Conservation (phyloP, 73 alveolate species). For the Paramecium tetraurelia region DNA sequence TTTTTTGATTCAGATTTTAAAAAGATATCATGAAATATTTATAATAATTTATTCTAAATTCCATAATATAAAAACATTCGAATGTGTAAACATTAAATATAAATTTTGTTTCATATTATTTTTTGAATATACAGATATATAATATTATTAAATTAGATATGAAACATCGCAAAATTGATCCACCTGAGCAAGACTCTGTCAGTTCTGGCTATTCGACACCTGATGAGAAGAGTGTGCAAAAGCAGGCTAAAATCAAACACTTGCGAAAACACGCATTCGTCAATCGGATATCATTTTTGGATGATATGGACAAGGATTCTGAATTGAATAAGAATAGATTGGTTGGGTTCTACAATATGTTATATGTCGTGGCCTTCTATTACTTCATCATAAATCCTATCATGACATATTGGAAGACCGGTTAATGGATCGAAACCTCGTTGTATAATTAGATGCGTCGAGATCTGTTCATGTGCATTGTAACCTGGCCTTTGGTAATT, state of each 20-base stretch:
- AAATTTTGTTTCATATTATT: background rate
- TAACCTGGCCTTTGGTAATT: constrained; percentile 58
- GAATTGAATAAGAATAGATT: constrained; percentile 50
- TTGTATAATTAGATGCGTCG: constrained; percentile 7
- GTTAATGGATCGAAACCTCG: constrained; percentile 37
- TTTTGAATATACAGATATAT: background rate
- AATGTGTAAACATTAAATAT: background rate
- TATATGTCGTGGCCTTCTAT: constrained; percentile 30
- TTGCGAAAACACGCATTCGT: background rate
- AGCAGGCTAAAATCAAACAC: constrained; percentile 17
- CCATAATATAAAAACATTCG: background rate
- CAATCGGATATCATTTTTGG: constrained; percentile 43
- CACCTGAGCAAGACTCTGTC: background rate
- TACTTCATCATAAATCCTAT: constrained; percentile 46
- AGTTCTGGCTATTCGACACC: constrained; percentile 45
- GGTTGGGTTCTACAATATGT: constrained; percentile 58
- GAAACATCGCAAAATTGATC: background rate
- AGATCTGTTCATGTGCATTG: constrained; percentile 50
- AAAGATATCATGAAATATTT: constrained; percentile 25
- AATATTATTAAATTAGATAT: constrained; percentile 12
- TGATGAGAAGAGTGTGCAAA: constrained; percentile 5
- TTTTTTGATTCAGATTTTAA: background rate
- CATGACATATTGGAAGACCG: constrained; percentile 37
- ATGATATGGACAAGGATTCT: constrained; percentile 52
- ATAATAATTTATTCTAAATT: background rate